Conservation (phyloP, 352 stramenopile species). For the Pythium chondricola region DNA sequence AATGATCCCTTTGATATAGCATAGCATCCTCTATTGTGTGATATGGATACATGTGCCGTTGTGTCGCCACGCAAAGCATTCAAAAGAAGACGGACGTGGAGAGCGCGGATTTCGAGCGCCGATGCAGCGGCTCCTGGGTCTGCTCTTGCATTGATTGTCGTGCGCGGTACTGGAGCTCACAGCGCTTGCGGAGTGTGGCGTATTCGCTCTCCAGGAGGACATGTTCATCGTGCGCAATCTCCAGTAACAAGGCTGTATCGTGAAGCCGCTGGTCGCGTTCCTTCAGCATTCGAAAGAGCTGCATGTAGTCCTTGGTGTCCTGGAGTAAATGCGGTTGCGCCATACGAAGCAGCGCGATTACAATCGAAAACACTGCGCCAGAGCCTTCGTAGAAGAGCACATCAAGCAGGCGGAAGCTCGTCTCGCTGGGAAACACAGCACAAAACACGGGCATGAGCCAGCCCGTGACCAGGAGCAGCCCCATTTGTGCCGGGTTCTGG, state of each 20-base stretch:
- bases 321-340: conserved; percentile 44
- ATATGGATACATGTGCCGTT: conserved; percentile 5
- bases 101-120: too few relatives aligned
- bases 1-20: too few relatives aligned
- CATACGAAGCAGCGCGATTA: conserved; percentile 47
- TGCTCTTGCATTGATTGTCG: neutral
- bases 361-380: conserved; percentile 43
- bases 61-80: neutral
- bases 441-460: conserved; percentile 64
- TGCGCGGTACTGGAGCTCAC: neutral
- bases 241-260: conserved; percentile 47
- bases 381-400: conserved; percentile 52
- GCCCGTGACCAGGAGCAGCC: conserved; percentile 54
- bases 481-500: conserved; percentile 43
- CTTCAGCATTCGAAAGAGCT: conserved; percentile 58
- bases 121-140: neutral
- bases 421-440: conserved; percentile 58
- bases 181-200: conserved; percentile 13
- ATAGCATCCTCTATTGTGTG: too few relatives aligned
- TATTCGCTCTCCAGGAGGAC: conserved; percentile 24
- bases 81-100: conserved; percentile 4
- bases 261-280: conserved; percentile 54
- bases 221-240: conserved; percentile 50
- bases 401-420: conserved; percentile 55
- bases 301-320: conserved; percentile 57